Evolutionary conservation across 2,329 filamentous ascomycete species (phyloP).

Genomic region (Ceratocystis ficicola): DNA sequence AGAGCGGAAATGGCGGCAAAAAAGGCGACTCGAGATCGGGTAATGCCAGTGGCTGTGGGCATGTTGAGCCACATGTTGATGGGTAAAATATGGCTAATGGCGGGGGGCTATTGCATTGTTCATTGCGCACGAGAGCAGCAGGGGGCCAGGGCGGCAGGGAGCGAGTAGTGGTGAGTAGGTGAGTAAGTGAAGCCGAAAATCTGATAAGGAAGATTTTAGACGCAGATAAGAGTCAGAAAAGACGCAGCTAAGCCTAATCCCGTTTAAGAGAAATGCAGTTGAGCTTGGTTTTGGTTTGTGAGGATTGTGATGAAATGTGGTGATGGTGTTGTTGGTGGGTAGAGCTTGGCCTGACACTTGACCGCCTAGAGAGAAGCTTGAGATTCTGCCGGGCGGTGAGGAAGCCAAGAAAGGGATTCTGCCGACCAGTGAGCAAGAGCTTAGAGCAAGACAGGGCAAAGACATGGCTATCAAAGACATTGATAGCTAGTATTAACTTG

Average conservation of each 20-base stretch:
- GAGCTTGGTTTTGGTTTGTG: too few relatives aligned
- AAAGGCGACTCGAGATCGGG: constrained; percentile 44
- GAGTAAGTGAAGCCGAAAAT: too few relatives aligned
- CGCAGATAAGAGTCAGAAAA: too few relatives aligned
- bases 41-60: constrained; percentile 42
- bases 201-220: too few relatives aligned
- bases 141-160: too few relatives aligned
- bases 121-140: constrained; percentile 7
- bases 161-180: too few relatives aligned
- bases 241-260: too few relatives aligned
- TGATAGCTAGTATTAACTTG: too few relatives aligned
- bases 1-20: constrained; percentile 41
- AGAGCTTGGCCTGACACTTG: not conserved
- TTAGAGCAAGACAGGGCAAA: not conserved
- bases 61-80: constrained; percentile 37
- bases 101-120: constrained; percentile 19
- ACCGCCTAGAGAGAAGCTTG: not conserved
- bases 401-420: not conserved
- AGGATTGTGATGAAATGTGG: not conserved
- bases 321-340: not conserved
- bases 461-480: too few relatives aligned
- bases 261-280: too few relatives aligned
- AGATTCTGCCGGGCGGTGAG: constrained; percentile 24
- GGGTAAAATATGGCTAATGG: not conserved
- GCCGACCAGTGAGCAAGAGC: not conserved